phyloP scores from a whole-genome alignment of 2,329 filamentous ascomycete species.

The Hypomyces perniciosus region DNA sequence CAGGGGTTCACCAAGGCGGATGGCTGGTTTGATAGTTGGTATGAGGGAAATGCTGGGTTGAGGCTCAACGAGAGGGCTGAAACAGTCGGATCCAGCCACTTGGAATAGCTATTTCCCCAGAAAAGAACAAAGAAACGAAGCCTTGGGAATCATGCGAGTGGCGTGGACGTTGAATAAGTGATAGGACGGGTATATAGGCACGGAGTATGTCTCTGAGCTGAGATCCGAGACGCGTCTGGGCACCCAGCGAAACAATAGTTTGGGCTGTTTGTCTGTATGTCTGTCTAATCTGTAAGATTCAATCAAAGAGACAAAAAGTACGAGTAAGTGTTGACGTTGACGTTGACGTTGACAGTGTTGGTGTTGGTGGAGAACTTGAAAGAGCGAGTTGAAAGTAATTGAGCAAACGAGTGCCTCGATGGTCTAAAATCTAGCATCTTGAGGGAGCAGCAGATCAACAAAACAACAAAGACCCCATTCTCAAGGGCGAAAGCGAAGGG shows the following conservation, averaged over 20 bases:
- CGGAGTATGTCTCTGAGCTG: not conserved
- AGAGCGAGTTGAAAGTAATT: not conserved
- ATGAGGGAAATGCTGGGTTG: not conserved
- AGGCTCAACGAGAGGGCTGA: too few species aligned
- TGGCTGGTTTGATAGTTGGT: not conserved
- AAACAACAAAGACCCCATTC: not conserved
- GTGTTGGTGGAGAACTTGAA: too few species aligned
- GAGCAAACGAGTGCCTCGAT: not conserved
- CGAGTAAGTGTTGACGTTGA: not conserved
- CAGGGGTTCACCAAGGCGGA: not conserved
- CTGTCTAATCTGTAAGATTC: too few species aligned
- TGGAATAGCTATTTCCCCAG: not conserved
- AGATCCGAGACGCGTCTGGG: not conserved
- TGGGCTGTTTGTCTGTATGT: not conserved
- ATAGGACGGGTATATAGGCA: not conserved
- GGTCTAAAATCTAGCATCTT: conserved; percentile 1
- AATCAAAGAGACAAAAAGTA: not conserved
- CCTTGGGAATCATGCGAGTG: not conserved
- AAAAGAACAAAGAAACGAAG: not conserved
- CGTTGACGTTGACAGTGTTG: too few species aligned
- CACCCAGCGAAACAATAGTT: not conserved
- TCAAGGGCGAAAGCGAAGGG: conserved; percentile 2
- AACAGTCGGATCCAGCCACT: too few species aligned
- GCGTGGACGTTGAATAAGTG: not conserved
- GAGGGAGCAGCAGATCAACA: not conserved